Conservation (phyloP, 2,329 filamentous ascomycete species). For the Raffaelea arxii region DNA sequence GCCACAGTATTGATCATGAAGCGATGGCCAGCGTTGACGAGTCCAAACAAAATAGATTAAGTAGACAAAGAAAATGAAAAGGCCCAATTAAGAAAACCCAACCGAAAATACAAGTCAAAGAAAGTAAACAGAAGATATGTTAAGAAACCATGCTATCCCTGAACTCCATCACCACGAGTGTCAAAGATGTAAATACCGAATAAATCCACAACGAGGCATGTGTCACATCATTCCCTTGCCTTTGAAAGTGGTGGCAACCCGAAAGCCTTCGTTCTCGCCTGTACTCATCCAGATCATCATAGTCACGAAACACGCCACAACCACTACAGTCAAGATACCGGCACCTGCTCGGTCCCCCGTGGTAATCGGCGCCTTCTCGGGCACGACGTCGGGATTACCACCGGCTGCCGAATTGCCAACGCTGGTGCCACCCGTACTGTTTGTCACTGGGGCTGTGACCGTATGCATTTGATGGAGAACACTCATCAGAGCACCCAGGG, state of each 20-base stretch:
- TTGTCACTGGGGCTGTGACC: conserved; percentile 21
- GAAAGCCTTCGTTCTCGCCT: conserved; percentile 12
- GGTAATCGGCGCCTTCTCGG: conserved; percentile 12
- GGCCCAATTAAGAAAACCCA: too few relatives aligned
- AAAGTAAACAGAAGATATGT: too few relatives aligned
- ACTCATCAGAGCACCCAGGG: conserved; percentile 36
- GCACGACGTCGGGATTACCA: neutral
- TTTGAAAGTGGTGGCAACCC: conserved; percentile 6
- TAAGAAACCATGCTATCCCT: too few relatives aligned
- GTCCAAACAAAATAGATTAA: too few relatives aligned
- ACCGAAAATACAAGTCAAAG: too few relatives aligned
- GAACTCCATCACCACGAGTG: too few relatives aligned
- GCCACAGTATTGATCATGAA: too few relatives aligned
- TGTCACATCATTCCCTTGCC: conserved; percentile 11
- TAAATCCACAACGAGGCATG: too few relatives aligned
- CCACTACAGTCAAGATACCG: conserved; percentile 27
- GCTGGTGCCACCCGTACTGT: conserved; percentile 33
- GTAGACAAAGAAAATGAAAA: too few relatives aligned
- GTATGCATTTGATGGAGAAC: conserved; percentile 25
- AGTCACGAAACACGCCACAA: conserved; percentile 21
- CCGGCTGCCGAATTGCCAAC: conserved; percentile 22
- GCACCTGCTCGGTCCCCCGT: conserved; percentile 30
- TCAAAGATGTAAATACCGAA: too few relatives aligned
- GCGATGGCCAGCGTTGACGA: too few relatives aligned
- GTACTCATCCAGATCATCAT: conserved; percentile 27